Conservation (phyloP, 768 basidiomycete genomes). For the Phlegmacium glaucopus region DNA sequence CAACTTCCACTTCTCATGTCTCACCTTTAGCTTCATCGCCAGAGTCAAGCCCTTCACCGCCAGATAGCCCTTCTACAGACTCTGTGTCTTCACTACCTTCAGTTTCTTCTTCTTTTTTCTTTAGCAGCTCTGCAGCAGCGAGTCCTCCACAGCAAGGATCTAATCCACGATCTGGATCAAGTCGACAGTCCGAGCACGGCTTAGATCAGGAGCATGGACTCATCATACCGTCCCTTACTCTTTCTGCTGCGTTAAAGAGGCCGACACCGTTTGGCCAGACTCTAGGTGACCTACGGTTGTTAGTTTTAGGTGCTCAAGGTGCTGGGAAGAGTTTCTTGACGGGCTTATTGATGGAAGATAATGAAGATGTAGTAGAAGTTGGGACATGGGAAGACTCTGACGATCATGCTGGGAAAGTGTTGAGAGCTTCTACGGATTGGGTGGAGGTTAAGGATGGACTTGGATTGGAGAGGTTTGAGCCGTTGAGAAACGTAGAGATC, state of each 20-base stretch:
- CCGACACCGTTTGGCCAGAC: slow-evolving; percentile 71
- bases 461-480: slow-evolving; percentile 64
- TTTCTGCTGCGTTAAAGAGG: slow-evolving; percentile 57
- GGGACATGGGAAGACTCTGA: slow-evolving; percentile 53
- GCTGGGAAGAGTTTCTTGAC: slow-evolving; percentile 44
- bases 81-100: slow-evolving; percentile 63
- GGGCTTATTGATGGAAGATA: slow-evolving; percentile 53
- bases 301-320: slow-evolving; percentile 48
- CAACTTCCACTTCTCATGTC: slow-evolving; percentile 7
- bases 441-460: slow-evolving; percentile 61
- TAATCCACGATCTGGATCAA: slow-evolving; percentile 30
- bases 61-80: slow-evolving; percentile 47
- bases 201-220: slow-evolving; percentile 32
- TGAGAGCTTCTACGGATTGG: slow-evolving; percentile 71
- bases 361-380: slow-evolving; percentile 65
- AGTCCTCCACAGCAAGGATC: slow-evolving; percentile 42
- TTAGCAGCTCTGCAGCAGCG: slow-evolving; percentile 66
- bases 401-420: slow-evolving; percentile 34
- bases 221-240: slow-evolving; percentile 65
- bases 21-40: slow-evolving; percentile 20
- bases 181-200: slow-evolving; percentile 28
- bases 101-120: slow-evolving; percentile 73
- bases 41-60: slow-evolving; percentile 40
- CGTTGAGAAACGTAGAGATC: slow-evolving; percentile 63
- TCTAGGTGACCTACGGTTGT: slow-evolving; percentile 54